Conservation (phyloP, 176 grass and related monocot genomes). For the Ensete glaucum region DNA sequence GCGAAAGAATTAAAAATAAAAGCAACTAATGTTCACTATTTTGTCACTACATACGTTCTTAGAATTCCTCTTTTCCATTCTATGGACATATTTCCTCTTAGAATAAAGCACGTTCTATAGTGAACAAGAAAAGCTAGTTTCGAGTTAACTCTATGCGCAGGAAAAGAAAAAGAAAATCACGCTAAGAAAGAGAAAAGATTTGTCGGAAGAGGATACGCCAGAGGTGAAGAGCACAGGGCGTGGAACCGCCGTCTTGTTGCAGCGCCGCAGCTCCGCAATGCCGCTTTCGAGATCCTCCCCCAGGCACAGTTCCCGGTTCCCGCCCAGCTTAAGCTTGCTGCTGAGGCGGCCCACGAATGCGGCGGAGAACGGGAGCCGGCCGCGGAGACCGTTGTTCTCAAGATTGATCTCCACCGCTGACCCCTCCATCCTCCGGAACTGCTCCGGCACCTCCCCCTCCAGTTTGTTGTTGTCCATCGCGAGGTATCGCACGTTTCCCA, state of each 20-base stretch:
- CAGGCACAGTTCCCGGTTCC: constrained; percentile 39
- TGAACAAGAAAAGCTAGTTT: too few species aligned
- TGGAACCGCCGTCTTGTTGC: constrained; percentile 8
- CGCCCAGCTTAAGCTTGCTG: constrained; percentile 28
- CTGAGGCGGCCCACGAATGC: constrained; percentile 20
- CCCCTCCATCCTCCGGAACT: constrained; percentile 25
- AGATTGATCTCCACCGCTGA: constrained; percentile 38
- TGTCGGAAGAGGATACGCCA: not conserved
- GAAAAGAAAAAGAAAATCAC: not conserved
- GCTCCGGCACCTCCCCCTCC: constrained; percentile 28
- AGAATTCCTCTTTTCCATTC: too few species aligned
- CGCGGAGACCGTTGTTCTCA: constrained; percentile 29
- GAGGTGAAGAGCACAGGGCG: not conserved
- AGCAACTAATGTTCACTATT: too few species aligned
- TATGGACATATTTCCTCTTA: too few species aligned
- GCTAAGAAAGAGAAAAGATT: not conserved
- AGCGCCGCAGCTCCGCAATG: not conserved
- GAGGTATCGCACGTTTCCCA: constrained; percentile 25
- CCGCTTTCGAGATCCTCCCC: not conserved
- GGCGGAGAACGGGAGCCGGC: constrained; percentile 31
- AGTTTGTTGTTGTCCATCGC: constrained; percentile 35
- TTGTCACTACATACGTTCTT: too few species aligned
- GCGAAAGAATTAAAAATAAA: too few species aligned
- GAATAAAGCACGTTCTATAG: too few species aligned
- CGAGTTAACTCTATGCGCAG: too few species aligned